Evolutionary conservation across 2,329 filamentous ascomycete species (phyloP), one percentile per base, ranked within the genome.

Genomic region (Periconia digitata): DNA sequence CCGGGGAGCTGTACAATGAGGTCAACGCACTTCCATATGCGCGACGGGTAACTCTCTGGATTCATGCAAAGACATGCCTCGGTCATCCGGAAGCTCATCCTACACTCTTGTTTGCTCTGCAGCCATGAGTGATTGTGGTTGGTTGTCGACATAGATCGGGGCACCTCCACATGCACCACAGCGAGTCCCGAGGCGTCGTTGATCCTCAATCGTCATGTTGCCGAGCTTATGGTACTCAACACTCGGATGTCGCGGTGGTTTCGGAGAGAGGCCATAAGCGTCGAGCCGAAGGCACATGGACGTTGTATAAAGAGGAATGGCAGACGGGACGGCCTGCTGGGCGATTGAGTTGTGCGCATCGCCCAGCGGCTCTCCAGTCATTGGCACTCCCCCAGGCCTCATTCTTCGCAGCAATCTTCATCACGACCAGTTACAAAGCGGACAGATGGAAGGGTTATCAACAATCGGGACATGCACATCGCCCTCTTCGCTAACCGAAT

Each of bases 371-470:
- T 32, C 27, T 32, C 27, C 27, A 32, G 27, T 54, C 63, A n/a
- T n/a, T n/a, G n/a, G n/a, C 27, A 13, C 8, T 4, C 27, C n/a
- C 27, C 27, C 27, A 66, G 63, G 66, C 64, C 67, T 63, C 55
- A 67, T 67, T 69, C 54, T 70, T 52, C 67, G 66, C 66, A 59
- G 67, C 65, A 70, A 60, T 60, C 57, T 58, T 59, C 55, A 67
- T 66, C 65, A 69, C 65, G 59, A 54, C 55, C 60, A 62, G 56
- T 61, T 47, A 60, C 57, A 60, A 64, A 64, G 59, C 66, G 67
- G 66, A 58, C 66, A 69, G 60, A 70, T 69, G 67, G 66, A 70
- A 60, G 51, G 52, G 41, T 38, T 54, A 59, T 59, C 59, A 55
- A 62, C 63, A 59, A 49, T 60, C 56, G 51, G 50, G 38, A 52